These are phyloP conservation scores for Ampelomyces quisqualis DNA, from an alignment of 2,329 filamentous ascomycete species.

Conservation along the genomic window DNA sequence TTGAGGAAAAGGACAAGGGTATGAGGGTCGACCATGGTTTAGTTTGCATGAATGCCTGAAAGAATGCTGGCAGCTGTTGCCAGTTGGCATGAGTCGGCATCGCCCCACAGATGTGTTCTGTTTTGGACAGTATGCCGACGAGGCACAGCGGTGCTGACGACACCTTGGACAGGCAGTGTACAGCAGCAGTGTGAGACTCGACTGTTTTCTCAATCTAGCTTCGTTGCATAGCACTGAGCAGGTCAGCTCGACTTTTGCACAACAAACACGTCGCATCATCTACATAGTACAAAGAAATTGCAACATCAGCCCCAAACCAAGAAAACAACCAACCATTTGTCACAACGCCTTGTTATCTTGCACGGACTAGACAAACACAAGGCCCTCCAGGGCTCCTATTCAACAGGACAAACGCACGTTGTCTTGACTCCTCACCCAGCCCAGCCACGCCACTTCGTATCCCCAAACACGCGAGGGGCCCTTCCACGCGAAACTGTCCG, in stretches of 20 bases:
- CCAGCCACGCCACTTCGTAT: slow-evolving; percentile 1
- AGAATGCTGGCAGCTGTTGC: background rate
- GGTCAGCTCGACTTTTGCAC: too few species aligned
- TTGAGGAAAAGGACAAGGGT: background rate
- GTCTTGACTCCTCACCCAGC: too few species aligned
- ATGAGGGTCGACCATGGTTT: background rate
- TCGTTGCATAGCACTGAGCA: slow-evolving; percentile 1
- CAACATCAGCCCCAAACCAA: background rate
- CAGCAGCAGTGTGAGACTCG: slow-evolving; percentile 1
- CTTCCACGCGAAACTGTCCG: background rate
- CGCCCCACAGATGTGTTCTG: background rate
- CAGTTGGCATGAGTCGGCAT: slow-evolving; percentile 1
- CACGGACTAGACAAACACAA: background rate
- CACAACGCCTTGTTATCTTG: background rate
- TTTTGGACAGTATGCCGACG: slow-evolving; percentile 7
- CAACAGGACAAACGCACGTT: background rate
- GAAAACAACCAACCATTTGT: background rate
- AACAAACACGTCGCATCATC: too few species aligned
- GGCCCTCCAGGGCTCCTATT: background rate
- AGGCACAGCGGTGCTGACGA: slow-evolving; percentile 7
- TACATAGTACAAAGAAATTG: background rate
- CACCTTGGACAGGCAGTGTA: too few species aligned
- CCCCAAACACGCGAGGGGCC: background rate
- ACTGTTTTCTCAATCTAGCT: background rate
- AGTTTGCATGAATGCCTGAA: slow-evolving; percentile 2